phyloP scores from a whole-genome alignment of 148 eudicot genomes.

The Drosera capensis region DNA sequence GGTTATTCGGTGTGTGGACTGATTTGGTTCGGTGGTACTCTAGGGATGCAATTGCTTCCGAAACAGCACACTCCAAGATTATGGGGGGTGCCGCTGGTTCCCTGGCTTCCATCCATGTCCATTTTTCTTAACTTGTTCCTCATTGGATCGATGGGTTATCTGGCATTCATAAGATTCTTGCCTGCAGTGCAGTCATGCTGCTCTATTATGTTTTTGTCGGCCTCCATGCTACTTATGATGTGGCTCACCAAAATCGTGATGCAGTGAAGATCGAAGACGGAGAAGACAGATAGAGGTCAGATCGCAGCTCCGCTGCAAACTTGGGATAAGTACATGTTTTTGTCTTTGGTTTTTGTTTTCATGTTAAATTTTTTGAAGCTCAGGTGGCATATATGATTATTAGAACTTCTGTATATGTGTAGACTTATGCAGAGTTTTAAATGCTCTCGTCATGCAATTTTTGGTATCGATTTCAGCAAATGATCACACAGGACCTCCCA shows the following conservation, averaged over 20 bases:
- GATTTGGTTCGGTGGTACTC: constrained; percentile 50
- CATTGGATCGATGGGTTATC: constrained; percentile 70
- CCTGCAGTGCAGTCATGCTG: constrained; percentile 72
- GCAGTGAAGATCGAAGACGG: constrained; percentile 23
- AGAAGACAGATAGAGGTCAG: too few species aligned
- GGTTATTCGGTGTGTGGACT: constrained; percentile 33
- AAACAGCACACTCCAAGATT: constrained; percentile 50
- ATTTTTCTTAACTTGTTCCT: constrained; percentile 61
- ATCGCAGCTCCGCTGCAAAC: too few species aligned
- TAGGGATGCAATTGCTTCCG: constrained; percentile 43
- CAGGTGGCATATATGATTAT: too few species aligned
- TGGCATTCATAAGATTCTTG: constrained; percentile 62
- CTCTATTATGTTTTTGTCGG: constrained; percentile 79
- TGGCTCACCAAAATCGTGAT: constrained; percentile 35
- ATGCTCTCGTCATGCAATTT: too few species aligned
- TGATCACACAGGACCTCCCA: too few species aligned
- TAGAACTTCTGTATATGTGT: too few species aligned
- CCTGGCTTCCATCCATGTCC: constrained; percentile 75
- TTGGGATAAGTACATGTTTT: too few species aligned
- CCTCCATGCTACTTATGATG: constrained; percentile 83
- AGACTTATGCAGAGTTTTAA: too few species aligned
- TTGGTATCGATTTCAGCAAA: too few species aligned
- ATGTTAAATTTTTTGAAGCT: too few species aligned
- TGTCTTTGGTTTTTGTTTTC: too few species aligned
- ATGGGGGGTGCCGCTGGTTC: constrained; percentile 95